Evolutionary conservation across 768 basidiomycete species (phyloP), one percentile per base, ranked within the genome.

Genomic region (Lanmaoa rubissima): DNA sequence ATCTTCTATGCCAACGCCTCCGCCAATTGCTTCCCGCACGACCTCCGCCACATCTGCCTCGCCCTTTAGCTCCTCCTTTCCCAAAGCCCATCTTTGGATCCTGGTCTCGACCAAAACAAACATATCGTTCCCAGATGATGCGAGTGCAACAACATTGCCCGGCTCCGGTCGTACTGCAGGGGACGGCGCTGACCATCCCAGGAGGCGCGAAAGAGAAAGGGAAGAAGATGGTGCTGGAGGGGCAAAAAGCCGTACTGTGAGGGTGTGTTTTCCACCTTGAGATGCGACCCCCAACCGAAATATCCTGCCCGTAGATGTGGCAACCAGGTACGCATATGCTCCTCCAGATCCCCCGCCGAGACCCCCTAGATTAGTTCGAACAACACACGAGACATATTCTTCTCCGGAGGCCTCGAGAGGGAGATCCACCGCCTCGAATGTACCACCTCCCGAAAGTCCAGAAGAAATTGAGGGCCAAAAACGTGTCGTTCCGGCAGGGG

Each of bases 391-490:
- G 14, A 88, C 78, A 46, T 76, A 75, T 66, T 92, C 89, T 2
- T 79, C 80, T 13, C 78, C 78, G 4, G 67, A 61, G 5, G 75
- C 60, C 31, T 73, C 74, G 45, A 90, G 69, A 35, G 67, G 65
- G 21, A 78, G 75, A 48, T 89, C 61, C 11, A 77, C 63, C 5
- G 78, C 73, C 28, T 80, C 78, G 11, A 78, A 78, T 58, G 84
- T 83, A 38, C 88, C 82, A 10, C 89, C 90, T 13, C 91, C 90
- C 3, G 91, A 88, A 14, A 93, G 81, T 16, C 90, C 90, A 56
- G 87, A 89, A 5, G 86, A 86, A 42, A 95, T 87, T 57, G 86
- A 88, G 54, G 94, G 87, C 94, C 94, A 98, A 69, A 92, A 90
- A 38, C 90, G 83, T 53, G 92, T 74, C 60, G 85, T 77, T 5